Base-by-base conservation (phyloP, 1,284 basidiomycete species). In the Malassezia slooffiae region DNA sequence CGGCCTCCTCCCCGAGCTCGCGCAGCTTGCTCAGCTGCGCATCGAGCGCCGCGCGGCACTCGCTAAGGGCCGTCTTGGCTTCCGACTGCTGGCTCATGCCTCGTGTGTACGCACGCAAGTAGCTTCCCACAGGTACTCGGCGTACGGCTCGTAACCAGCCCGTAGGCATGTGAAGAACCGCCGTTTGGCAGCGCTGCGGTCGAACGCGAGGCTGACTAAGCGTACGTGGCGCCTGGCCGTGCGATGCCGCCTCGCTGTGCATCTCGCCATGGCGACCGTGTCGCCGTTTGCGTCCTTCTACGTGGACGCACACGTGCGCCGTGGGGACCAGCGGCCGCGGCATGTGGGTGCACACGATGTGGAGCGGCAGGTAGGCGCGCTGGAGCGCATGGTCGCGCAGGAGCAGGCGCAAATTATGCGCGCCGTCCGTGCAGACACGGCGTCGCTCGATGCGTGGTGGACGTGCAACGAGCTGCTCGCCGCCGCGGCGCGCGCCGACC, bases 11-110 rank as follows among this genome's bases (percentile, higher is more conserved):
- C 20, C 61, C 58, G 17, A 67, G 55, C 35, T 54, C 38, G 20
- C 58, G 54, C 11, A 67, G 51, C 38, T 60, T 63, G 15, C 42
- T 46, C 20, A 54, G 61, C 52, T 65, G 64, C 23, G 54, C 39
- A 11, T 53, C 51, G n/a, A 57, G 38, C 27, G 34, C 35, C 22
- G 38, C 22, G 22, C 46, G 46, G 24, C 36, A 43, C 24, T 26
- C 24, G n/a, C n/a, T n/a, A n/a, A n/a, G n/a, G n/a, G n/a, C n/a
- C n/a, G n/a, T n/a, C n/a, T n/a, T n/a, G n/a, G n/a, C n/a, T n/a
- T n/a, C n/a, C n/a, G n/a, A n/a, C n/a, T n/a, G n/a, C n/a, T n/a
- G n/a, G n/a, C n/a, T n/a, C n/a, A n/a, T n/a, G n/a, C n/a, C n/a
- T n/a, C n/a, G n/a, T n/a, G n/a, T n/a, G n/a, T n/a, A n/a, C n/a